Evolutionary conservation across 2,329 filamentous ascomycete species (phyloP).

Genomic region (Decorospora gaudefroyi): DNA sequence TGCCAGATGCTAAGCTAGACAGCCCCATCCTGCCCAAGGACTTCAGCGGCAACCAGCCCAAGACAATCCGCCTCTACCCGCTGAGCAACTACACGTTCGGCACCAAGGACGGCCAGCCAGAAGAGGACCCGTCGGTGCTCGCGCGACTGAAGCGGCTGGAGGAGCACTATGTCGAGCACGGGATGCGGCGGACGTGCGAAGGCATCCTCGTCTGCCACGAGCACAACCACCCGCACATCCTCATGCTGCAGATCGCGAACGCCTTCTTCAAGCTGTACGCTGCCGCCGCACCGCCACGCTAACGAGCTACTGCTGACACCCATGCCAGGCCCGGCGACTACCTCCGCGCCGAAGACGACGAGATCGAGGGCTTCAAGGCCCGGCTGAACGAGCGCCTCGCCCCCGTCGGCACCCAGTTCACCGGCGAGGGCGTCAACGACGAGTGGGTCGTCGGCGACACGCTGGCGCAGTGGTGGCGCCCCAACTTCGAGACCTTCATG

Average conservation of each 20-base stretch:
- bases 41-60: constrained; percentile 88
- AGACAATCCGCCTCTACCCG: constrained; percentile 88
- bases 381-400: constrained; percentile 91
- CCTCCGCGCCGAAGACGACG: constrained; percentile 83
- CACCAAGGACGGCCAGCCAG: constrained; percentile 96
- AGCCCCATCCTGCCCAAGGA: constrained; percentile 76
- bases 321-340: constrained; percentile 79
- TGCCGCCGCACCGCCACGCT: neutral
- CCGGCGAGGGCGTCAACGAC: constrained; percentile 83
- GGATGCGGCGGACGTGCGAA: constrained; percentile 97
- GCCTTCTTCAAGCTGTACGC: constrained; percentile 94
- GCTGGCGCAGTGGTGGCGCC: constrained; percentile 96
- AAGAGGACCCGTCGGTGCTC: constrained; percentile 94
- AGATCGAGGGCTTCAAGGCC: constrained; percentile 91
- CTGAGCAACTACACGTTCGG: constrained; percentile 99
- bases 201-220: constrained; percentile 97
- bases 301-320: neutral
- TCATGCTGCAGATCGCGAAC: constrained; percentile 99
- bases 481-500: constrained; percentile 99
- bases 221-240: constrained; percentile 96
- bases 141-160: constrained; percentile 92
- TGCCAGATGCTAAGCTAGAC: constrained; percentile 3
- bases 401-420: constrained; percentile 79
- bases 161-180: constrained; percentile 88
- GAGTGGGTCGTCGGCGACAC: constrained; percentile 96